Evolutionary conservation across 192 early-diverging fungal genomes (phyloP).

Genomic region (Physocladia obscura): DNA sequence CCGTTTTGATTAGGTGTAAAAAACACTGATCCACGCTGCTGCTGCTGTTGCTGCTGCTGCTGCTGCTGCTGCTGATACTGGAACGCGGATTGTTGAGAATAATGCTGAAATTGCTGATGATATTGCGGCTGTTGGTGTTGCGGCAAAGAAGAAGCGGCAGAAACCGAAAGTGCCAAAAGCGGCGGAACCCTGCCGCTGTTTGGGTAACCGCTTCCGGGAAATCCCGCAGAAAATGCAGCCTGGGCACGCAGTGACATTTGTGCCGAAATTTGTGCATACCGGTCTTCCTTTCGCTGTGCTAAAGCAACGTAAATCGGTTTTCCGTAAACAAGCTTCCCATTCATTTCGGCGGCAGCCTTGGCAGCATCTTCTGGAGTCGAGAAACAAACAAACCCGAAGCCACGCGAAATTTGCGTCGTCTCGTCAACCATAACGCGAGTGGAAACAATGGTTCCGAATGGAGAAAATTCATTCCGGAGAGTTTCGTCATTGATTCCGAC

Average conservation of each 20-base stretch:
- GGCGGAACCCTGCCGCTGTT: slow-evolving; percentile 37
- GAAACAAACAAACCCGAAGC: slow-evolving; percentile 99
- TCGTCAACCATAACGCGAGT: slow-evolving; percentile 99
- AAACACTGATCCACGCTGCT: slow-evolving; percentile 33
- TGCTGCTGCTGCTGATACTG: slow-evolving; percentile 11
- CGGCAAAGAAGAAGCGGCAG: too few species aligned
- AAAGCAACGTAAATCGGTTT: slow-evolving; percentile 99
- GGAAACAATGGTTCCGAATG: slow-evolving; percentile 93
- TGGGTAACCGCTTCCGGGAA: slow-evolving; percentile 64
- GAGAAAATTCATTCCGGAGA: slow-evolving; percentile 92
- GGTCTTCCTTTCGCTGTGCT: slow-evolving; percentile 96
- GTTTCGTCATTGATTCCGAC: slow-evolving; percentile 94
- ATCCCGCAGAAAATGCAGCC: slow-evolving; percentile 52
- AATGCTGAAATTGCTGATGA: slow-evolving; percentile 40
- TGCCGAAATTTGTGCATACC: slow-evolving; percentile 93
- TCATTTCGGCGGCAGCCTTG: slow-evolving; percentile 98
- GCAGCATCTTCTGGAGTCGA: slow-evolving; percentile 97
- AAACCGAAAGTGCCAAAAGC: too few species aligned
- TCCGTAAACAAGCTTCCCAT: slow-evolving; percentile 87
- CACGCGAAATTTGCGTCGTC: slow-evolving; percentile 71
- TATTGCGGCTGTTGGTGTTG: slow-evolving; percentile 27
- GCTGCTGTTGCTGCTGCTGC: slow-evolving; percentile 7
- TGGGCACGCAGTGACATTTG: slow-evolving; percentile 89
- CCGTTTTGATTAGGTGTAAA: slow-evolving; percentile 40
- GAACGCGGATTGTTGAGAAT: slow-evolving; percentile 53